phyloP scores from a whole-genome alignment of 768 basidiomycete species.

The Auricularia heimuer region DNA sequence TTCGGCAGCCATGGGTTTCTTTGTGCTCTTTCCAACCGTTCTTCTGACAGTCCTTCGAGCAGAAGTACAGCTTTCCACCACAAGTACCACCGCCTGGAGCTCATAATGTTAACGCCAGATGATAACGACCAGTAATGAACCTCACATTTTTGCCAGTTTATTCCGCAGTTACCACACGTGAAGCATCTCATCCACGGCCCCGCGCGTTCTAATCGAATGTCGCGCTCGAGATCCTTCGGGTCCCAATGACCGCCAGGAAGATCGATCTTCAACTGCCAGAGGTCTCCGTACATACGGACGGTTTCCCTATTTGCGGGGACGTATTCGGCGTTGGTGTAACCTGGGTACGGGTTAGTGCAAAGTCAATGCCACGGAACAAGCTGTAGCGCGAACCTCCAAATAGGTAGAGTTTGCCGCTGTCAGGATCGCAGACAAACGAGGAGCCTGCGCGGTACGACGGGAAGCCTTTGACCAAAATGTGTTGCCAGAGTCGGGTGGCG shows the following conservation, averaged over 20 bases:
- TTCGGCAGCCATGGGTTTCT: not conserved
- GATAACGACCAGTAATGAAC: not conserved
- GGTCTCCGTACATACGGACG: constrained; percentile 25
- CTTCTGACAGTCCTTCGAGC: not conserved
- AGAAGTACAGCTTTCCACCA: not conserved
- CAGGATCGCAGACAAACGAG: constrained; percentile 24
- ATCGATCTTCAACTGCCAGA: constrained; percentile 32
- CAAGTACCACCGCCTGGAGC: not conserved
- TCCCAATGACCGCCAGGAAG: constrained; percentile 28
- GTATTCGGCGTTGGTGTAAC: constrained; percentile 31
- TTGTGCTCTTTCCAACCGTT: not conserved
- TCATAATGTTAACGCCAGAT: not conserved
- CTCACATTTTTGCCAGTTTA: constrained; percentile 29
- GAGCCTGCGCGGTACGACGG: constrained; percentile 32
- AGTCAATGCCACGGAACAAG: not conserved
- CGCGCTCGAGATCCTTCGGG: constrained; percentile 28
- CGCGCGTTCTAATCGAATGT: constrained; percentile 25
- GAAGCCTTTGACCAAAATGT: constrained; percentile 32
- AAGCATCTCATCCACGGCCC: constrained; percentile 35
- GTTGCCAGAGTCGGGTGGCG: constrained; percentile 22
- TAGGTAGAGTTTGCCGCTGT: constrained; percentile 28
- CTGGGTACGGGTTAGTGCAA: constrained; percentile 5
- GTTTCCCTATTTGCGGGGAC: constrained; percentile 21
- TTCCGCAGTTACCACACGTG: constrained; percentile 26
- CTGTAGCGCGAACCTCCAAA: constrained; percentile 16